These are phyloP conservation scores for Penicillium sp. DNA, from an alignment of 2,329 filamentous ascomycete genomes.

Conservation along the genomic window DNA sequence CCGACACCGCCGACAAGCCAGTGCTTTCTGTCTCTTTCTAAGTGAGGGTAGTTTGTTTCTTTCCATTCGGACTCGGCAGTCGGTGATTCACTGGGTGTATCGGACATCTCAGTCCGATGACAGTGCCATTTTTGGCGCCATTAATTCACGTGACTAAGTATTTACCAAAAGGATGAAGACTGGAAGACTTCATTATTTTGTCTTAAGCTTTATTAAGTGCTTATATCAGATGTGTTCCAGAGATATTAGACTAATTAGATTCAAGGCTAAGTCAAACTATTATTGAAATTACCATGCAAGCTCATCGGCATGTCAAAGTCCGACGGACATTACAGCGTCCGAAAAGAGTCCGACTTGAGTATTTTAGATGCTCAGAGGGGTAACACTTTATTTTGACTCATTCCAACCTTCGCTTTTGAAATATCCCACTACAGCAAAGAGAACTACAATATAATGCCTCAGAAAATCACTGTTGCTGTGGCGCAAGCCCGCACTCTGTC, in stretches of 20 bases:
- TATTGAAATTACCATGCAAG: background rate
- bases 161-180: background rate
- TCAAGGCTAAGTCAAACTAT: background rate
- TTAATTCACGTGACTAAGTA: background rate
- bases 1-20: constrained; percentile 13
- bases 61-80: constrained; percentile 4
- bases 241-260: background rate
- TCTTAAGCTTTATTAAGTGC: background rate
- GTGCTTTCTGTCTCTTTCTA: constrained; percentile 7
- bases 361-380: background rate
- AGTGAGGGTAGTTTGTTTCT: background rate
- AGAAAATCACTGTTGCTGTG: constrained; percentile 43
- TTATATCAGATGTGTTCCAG: no score
- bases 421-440: background rate
- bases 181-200: background rate
- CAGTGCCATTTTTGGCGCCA: background rate
- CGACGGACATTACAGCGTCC: background rate
- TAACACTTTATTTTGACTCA: background rate
- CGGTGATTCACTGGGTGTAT: background rate
- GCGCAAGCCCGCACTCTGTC: constrained; percentile 47
- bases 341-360: background rate
- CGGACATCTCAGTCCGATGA: constrained; percentile 5
- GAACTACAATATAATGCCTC: constrained; percentile 4
- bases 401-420: background rate
- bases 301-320: background rate